Evolutionary conservation across 257 asterid species (phyloP).

Genomic region (Solanum pennellii): DNA sequence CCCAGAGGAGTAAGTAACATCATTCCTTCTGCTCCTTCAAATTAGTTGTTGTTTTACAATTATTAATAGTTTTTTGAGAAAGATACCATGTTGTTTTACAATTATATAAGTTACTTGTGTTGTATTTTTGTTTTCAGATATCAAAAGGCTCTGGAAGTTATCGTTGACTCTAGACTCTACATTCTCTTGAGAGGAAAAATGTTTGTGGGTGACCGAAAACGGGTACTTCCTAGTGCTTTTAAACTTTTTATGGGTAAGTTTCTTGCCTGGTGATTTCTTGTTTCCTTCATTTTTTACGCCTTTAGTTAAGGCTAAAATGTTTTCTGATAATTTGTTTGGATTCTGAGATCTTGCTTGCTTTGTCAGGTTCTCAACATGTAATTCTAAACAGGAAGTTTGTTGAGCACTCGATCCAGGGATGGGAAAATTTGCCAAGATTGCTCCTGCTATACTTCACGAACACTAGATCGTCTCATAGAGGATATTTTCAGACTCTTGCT

Average conservation of each 20-base stretch:
- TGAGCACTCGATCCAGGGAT: constrained; percentile 20
- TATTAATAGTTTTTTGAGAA: background rate
- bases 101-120: background rate
- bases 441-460: constrained; percentile 32
- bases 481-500: constrained; percentile 33
- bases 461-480: constrained; percentile 19
- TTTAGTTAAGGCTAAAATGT: background rate
- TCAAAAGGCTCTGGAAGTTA: constrained; percentile 14
- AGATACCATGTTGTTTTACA: background rate
- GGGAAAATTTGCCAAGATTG: constrained; percentile 33
- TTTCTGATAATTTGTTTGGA: background rate
- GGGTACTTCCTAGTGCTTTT: constrained; percentile 21
- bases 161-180: constrained; percentile 36
- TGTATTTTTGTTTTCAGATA: constrained; percentile 5
- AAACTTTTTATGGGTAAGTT: constrained; percentile 6
- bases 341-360: background rate
- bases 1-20: constrained; percentile 16
- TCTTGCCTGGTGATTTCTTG: background rate
- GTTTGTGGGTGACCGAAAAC: constrained; percentile 22
- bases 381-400: constrained; percentile 23
- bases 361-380: constrained; percentile 31
- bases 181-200: constrained; percentile 27
- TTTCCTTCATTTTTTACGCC: background rate
- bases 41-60: background rate
- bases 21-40: background rate